phyloP scores from a whole-genome alignment of 1,284 basidiomycete genomes.

The Cryptococcus sp. region DNA sequence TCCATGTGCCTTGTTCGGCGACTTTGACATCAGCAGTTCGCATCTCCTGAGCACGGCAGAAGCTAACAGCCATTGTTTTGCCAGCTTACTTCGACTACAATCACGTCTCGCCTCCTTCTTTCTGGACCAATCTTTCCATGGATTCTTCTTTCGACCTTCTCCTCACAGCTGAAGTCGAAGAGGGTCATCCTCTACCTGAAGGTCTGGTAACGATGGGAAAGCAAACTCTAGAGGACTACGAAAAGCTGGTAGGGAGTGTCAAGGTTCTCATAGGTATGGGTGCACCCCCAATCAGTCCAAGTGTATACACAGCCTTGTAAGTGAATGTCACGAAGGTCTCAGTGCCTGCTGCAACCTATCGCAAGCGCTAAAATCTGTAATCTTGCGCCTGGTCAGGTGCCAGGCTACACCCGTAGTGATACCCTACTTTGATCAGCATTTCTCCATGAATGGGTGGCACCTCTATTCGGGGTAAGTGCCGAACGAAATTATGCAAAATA shows the following conservation, averaged over 20 bases:
- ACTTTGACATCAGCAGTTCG: too few species aligned
- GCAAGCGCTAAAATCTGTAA: too few species aligned
- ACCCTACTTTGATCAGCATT: conserved; percentile 33
- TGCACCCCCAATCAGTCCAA: conserved; percentile 41
- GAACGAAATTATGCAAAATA: neutral
- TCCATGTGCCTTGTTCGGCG: conserved; percentile 2
- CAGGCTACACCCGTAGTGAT: conserved; percentile 49
- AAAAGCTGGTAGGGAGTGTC: conserved; percentile 31
- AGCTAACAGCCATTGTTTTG: neutral
- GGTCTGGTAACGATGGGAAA: conserved; percentile 30
- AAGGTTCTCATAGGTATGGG: conserved; percentile 48
- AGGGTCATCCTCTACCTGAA: conserved; percentile 34
- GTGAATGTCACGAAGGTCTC: conserved; percentile 4
- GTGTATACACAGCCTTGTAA: conserved; percentile 44
- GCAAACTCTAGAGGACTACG: conserved; percentile 33
- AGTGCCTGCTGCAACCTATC: too few species aligned
- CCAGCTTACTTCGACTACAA: conserved; percentile 30
- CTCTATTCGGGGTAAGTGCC: conserved; percentile 29
- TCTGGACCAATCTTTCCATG: conserved; percentile 27
- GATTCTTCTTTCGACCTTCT: conserved; percentile 30
- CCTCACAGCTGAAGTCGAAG: conserved; percentile 33
- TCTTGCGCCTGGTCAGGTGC: conserved; percentile 25
- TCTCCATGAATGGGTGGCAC: conserved; percentile 34
- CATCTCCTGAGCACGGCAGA: neutral
- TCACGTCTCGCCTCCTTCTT: conserved; percentile 19